Evolutionary conservation across 2,329 filamentous ascomycete species (phyloP), one percentile per base, ranked within the genome.

Genomic region (Aspergillus flavus): DNA sequence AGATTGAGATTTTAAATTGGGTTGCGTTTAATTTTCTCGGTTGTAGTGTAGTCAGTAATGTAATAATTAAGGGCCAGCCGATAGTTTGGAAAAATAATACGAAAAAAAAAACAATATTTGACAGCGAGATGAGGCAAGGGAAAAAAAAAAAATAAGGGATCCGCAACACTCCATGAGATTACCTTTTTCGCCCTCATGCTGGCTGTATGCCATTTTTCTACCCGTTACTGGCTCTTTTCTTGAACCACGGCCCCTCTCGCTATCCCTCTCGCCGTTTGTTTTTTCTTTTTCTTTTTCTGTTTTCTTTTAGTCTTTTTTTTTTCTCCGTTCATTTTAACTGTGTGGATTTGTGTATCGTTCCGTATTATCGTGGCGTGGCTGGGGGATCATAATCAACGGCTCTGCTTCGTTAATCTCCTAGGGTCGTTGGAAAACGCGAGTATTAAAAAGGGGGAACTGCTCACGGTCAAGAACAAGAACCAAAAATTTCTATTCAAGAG

Each of bases 181-280:
- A 56, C 69, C 65, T 65, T 64, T 69, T 70, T 69, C 59, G 66
- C 64, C 26, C 61, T 65, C 65, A 59, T 71, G 67, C 67, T 61
- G 64, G 43, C 21, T 63, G 56, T 63, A 65, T 68, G 66, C 63
- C 66, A 62, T 64, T 67, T 61, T 61, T 60, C 64, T 59, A 56
- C 58, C 65, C 61, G 62, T 66, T 48, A 61, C 64, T 68, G 64
- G 64, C 63, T 61, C 66, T 56, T 57, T 54, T 66, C 54, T 45
- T 62, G 57, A 62, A 59, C 61, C 58, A 61, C 63, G 60, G 66
- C 66, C 69, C 69, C 68, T 68, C 60, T 61, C 21, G 12, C 9
- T 23, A 32, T 59, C 34, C 52, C 28, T 39, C 28, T 41, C 19
- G 34, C 50, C 43, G 21, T 21, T 21, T 28, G 32, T 52, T 23